Percentiles rank a stretch among this genome's conserved stretches.
Conservation (phyloP, 176 grass and related monocot species). For the Carex cristatella region DNA sequence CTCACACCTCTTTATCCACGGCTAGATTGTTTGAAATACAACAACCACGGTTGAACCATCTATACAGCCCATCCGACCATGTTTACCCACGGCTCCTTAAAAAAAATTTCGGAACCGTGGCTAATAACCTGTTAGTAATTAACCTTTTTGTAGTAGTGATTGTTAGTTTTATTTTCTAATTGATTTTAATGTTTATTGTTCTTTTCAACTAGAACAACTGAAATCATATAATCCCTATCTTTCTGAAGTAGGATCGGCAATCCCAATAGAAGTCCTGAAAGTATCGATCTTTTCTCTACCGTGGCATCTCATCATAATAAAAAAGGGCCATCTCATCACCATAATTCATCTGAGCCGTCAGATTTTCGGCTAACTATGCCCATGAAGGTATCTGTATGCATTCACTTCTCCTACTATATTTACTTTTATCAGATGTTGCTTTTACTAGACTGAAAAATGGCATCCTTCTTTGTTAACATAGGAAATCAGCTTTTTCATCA, state of each 20-base stretch:
- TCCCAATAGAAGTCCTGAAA: constrained; percentile 46
- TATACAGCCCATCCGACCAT: too few species aligned
- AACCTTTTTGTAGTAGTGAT: background rate
- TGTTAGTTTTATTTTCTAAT: background rate
- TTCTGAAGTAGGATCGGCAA: constrained; percentile 38
- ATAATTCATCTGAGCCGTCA: constrained; percentile 37
- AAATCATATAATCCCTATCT: constrained; percentile 18
- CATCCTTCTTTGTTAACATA: background rate
- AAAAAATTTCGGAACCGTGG: too few species aligned
- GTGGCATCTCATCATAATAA: constrained; percentile 31
- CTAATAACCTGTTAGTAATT: too few species aligned
- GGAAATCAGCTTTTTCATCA: background rate
- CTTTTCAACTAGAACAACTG: background rate
- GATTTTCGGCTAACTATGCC: constrained; percentile 70
- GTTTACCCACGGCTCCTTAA: too few species aligned
- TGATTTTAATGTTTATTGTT: background rate
- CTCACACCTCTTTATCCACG: too few species aligned
- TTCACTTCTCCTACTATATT: background rate
- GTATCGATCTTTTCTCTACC: constrained; percentile 26
- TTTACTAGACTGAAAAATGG: background rate
- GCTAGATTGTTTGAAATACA: too few species aligned
- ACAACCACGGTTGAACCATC: too few species aligned
- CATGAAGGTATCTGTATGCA: constrained; percentile 3
- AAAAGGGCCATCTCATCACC: constrained; percentile 49
- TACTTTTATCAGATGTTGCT: background rate